Evolutionary conservation across 2,329 filamentous ascomycete genomes (phyloP).

Genomic region (Waltergamsia citrina): DNA sequence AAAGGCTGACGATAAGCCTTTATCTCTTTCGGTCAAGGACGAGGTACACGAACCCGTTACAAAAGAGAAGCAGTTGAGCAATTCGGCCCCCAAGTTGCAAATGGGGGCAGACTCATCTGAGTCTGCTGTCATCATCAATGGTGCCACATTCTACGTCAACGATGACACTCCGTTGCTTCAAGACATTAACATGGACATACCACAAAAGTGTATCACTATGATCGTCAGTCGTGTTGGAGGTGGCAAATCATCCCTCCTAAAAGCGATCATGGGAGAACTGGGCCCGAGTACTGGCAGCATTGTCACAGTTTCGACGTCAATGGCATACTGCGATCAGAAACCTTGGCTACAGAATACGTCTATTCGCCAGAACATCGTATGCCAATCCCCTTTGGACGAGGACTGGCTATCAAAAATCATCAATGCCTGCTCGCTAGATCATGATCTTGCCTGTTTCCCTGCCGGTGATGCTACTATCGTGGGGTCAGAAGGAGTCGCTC

Average conservation of each 20-base stretch:
- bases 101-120: too few relatives aligned
- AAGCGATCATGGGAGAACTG: slow-evolving; percentile 10
- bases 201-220: too few relatives aligned
- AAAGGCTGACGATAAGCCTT: not conserved
- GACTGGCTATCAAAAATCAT: slow-evolving; percentile 19
- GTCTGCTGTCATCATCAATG: slow-evolving; percentile 3
- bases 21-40: too few relatives aligned
- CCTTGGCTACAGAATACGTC: slow-evolving; percentile 12
- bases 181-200: slow-evolving; percentile 12
- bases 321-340: slow-evolving; percentile 9
- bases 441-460: slow-evolving; percentile 20
- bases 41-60: too few relatives aligned
- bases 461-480: slow-evolving; percentile 23
- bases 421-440: slow-evolving; percentile 20
- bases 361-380: slow-evolving; percentile 15
- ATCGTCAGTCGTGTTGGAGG: slow-evolving; percentile 8
- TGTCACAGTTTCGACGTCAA: slow-evolving; percentile 3
- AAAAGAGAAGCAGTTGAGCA: too few relatives aligned
- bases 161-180: slow-evolving; percentile 12
- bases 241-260: slow-evolving; percentile 11
- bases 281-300: slow-evolving; percentile 6
- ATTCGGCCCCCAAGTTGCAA: too few relatives aligned
- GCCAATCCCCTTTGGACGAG: slow-evolving; percentile 13
- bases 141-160: slow-evolving; percentile 9
- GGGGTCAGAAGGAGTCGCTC: slow-evolving; percentile 27